Conservation (phyloP, 495 filamentous ascomycete species). For the Penicillium lagena region DNA sequence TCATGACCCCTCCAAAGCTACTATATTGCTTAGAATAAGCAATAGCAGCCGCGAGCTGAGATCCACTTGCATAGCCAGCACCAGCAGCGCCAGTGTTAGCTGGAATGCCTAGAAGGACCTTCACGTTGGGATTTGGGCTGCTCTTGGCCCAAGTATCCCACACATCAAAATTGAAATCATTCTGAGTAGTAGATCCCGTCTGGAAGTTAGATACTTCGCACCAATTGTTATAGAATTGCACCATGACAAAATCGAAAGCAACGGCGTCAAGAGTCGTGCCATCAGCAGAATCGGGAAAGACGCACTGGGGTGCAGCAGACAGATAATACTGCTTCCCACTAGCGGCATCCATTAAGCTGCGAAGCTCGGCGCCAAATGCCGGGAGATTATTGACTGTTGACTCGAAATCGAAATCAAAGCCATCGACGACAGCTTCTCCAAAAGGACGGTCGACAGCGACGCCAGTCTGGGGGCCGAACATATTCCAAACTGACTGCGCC, state of each 20-base stretch:
- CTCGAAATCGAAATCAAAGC: conserved; percentile 55
- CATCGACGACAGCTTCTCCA: conserved; percentile 49
- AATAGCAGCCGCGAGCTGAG: conserved; percentile 29
- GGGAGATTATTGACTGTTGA: conserved; percentile 26
- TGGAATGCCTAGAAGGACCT: conserved; percentile 51
- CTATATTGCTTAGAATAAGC: conserved; percentile 31
- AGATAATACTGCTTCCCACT: no score
- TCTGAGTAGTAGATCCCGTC: conserved; percentile 28
- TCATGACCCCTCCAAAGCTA: conserved; percentile 53
- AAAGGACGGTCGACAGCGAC: conserved; percentile 42
- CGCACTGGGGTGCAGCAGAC: no score
- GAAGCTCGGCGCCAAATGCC: conserved; percentile 37
- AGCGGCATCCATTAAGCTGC: conserved; percentile 30
- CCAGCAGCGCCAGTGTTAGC: conserved; percentile 41
- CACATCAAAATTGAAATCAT: conserved; percentile 49
- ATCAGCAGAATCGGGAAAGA: neutral
- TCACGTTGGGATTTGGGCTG: conserved; percentile 45
- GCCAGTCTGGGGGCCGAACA: conserved; percentile 45
- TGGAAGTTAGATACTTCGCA: conserved; percentile 43
- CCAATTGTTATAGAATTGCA: conserved; percentile 59
- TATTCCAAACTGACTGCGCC: conserved; percentile 46
- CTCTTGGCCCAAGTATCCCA: conserved; percentile 56
- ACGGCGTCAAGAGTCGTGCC: conserved; percentile 30
- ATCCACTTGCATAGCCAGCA: conserved; percentile 37
- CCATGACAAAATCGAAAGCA: conserved; percentile 47